Conservation (phyloP, 352 stramenopile genomes). For the Pythium pyrilobum region DNA sequence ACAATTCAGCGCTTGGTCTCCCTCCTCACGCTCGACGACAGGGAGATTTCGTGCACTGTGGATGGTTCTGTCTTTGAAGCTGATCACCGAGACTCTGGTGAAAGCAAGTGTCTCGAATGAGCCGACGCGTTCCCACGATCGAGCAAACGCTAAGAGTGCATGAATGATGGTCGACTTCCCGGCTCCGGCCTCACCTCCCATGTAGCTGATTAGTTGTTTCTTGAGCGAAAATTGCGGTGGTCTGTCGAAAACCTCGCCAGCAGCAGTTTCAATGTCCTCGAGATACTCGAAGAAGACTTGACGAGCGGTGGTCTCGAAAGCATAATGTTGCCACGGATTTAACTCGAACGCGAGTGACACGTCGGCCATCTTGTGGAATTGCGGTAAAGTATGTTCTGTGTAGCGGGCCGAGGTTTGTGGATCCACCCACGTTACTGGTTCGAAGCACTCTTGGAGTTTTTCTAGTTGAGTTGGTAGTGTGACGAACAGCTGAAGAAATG, state of each 20-base stretch:
- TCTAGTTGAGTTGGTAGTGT: not conserved
- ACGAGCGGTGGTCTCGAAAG: not conserved
- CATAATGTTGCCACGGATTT: conserved; percentile 3
- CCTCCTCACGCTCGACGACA: not conserved
- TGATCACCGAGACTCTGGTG: not conserved
- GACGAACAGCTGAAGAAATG: not conserved
- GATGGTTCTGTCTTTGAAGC: not conserved
- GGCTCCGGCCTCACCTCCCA: not conserved
- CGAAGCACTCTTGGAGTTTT: not conserved
- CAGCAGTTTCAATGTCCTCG: not conserved
- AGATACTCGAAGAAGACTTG: conserved; percentile 3
- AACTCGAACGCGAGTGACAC: conserved; percentile 1
- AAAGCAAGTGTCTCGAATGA: not conserved
- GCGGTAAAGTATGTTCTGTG: not conserved
- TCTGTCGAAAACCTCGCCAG: not conserved
- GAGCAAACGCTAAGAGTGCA: not conserved
- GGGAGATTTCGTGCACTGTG: conserved; percentile 3
- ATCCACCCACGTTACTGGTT: not conserved
- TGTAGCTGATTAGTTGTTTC: not conserved
- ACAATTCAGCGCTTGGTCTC: not conserved
- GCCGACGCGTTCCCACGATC: not conserved
- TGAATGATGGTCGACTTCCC: not conserved
- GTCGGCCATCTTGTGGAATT: not conserved
- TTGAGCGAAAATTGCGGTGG: not conserved
- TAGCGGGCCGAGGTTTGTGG: not conserved